phyloP scores from a whole-genome alignment of 345 rosid species.

The Pelargonium nanum region DNA sequence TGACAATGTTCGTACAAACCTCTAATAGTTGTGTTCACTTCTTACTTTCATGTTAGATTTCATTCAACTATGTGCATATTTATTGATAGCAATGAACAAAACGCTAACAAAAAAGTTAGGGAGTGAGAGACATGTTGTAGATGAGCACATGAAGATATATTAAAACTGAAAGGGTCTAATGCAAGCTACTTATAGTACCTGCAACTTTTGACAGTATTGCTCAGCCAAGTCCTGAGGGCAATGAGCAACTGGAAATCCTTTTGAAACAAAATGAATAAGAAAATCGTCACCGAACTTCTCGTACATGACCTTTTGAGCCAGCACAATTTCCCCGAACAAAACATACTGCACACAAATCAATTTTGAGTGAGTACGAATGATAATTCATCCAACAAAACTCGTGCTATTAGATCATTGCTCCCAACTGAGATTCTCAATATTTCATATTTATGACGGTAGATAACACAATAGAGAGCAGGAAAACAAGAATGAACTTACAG shows the following conservation, averaged over 20 bases:
- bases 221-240: constrained; percentile 64
- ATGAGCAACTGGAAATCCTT: constrained; percentile 38
- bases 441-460: too few species aligned
- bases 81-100: too few species aligned
- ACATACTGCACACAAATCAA: constrained; percentile 35
- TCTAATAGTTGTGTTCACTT: too few species aligned
- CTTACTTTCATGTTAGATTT: too few species aligned
- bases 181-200: constrained; percentile 31
- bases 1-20: too few species aligned
- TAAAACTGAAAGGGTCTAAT: neutral
- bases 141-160: too few species aligned
- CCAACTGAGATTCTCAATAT: too few species aligned
- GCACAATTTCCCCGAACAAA: constrained; percentile 78
- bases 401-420: neutral
- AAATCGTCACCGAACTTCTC: constrained; percentile 79
- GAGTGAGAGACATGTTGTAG: too few species aligned
- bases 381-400: neutral
- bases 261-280: constrained; percentile 49
- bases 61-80: too few species aligned
- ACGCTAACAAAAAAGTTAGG: too few species aligned
- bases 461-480: neutral
- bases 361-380: neutral
- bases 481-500: constrained; percentile 36
- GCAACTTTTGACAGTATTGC: constrained; percentile 80
- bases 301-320: constrained; percentile 87